phyloP scores from a whole-genome alignment of 176 grass and related monocot species.

The Oropetium thomaeum region DNA sequence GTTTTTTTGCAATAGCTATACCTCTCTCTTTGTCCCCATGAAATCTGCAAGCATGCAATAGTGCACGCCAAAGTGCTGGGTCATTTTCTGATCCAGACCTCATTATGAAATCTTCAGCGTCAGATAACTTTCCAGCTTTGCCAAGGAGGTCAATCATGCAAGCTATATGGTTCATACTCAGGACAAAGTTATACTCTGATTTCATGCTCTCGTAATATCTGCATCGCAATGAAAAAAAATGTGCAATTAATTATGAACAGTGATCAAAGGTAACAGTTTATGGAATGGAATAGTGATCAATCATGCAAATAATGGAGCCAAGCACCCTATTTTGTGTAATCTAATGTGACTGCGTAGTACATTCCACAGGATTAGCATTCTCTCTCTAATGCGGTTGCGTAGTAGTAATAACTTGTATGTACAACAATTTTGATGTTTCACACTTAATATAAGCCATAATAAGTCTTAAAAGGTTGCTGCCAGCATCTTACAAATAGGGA shows the following conservation, averaged over 20 bases:
- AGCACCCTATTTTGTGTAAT: neutral
- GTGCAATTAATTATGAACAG: neutral
- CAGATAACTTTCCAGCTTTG: constrained; percentile 45
- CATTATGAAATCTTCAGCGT: constrained; percentile 63
- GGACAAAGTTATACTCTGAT: constrained; percentile 42
- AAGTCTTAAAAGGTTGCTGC: neutral
- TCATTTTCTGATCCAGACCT: constrained; percentile 48
- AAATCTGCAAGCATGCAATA: constrained; percentile 59
- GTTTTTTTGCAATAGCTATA: constrained; percentile 45
- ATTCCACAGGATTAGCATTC: constrained; percentile 15
- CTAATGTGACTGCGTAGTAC: neutral
- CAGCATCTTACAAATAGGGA: neutral
- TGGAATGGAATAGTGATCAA: neutral
- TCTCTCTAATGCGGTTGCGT: neutral
- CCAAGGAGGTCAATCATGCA: constrained; percentile 77
- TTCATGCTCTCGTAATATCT: constrained; percentile 68
- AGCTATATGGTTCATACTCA: constrained; percentile 40
- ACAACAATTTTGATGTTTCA: neutral
- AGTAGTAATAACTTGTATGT: neutral
- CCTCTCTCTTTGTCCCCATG: constrained; percentile 61
- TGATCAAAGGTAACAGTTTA: neutral
- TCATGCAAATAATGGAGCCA: neutral
- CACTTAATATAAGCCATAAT: neutral
- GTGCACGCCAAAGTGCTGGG: constrained; percentile 45
- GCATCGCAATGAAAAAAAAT: constrained; percentile 30